Conservation (phyloP, 2,329 filamentous ascomycete genomes). For the Chrysosphaeria jannelii region DNA sequence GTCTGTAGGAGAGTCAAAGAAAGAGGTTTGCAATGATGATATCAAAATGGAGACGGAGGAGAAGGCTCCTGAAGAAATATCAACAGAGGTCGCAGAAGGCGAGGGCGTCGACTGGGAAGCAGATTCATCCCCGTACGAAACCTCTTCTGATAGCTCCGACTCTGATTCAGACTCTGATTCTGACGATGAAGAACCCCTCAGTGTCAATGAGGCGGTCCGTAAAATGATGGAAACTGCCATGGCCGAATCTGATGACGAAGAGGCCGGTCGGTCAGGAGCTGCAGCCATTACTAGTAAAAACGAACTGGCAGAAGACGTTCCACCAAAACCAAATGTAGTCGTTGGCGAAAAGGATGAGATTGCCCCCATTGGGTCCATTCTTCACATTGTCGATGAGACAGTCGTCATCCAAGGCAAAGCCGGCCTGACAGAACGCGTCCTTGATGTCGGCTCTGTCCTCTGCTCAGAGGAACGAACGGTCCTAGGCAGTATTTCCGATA, state of each 20-base stretch:
- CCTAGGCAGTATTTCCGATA: slow-evolving; percentile 58
- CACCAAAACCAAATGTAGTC: slow-evolving; percentile 48
- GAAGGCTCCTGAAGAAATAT: neutral
- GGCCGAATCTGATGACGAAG: slow-evolving; percentile 19
- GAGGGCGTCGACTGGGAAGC: slow-evolving; percentile 39
- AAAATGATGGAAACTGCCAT: slow-evolving; percentile 62
- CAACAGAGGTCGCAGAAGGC: slow-evolving; percentile 1
- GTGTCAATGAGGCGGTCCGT: slow-evolving; percentile 54
- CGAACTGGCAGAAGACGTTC: slow-evolving; percentile 31
- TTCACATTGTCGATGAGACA: slow-evolving; percentile 50
- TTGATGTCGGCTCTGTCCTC: slow-evolving; percentile 60
- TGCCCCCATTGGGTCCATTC: slow-evolving; percentile 41
- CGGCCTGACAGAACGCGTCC: slow-evolving; percentile 55
- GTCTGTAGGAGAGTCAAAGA: slow-evolving; percentile 4
- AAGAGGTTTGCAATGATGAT: no score
- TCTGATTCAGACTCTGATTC: slow-evolving; percentile 29
- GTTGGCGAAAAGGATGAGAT: slow-evolving; percentile 53
- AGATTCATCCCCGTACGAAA: slow-evolving; percentile 44
- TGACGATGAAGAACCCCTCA: slow-evolving; percentile 36
- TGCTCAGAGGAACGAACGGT: slow-evolving; percentile 48
- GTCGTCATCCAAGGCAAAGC: slow-evolving; percentile 51
- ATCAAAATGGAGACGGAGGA: neutral
- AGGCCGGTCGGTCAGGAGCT: slow-evolving; percentile 7
- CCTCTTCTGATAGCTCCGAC: slow-evolving; percentile 10
- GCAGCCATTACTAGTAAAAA: slow-evolving; percentile 49